Conservation (phyloP, 2,329 filamentous ascomycete species). For the Xylariomycetidae sp. region DNA sequence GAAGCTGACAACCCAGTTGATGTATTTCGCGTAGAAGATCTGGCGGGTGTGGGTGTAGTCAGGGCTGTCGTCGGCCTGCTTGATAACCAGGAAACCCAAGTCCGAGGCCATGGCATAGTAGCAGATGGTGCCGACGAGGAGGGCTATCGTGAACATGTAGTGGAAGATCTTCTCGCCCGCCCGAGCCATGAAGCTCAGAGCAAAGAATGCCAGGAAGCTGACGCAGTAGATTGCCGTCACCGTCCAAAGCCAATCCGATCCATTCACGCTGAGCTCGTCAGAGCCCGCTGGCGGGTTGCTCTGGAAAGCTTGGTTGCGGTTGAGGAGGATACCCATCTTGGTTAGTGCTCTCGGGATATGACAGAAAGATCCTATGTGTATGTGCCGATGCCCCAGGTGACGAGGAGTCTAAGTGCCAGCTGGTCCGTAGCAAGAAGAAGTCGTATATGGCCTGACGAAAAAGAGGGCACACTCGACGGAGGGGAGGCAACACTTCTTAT, state of each 20-base stretch:
- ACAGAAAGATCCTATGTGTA: too few relatives aligned
- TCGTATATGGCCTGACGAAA: too few relatives aligned
- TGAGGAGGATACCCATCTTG: constrained; percentile 17
- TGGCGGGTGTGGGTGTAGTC: constrained; percentile 31
- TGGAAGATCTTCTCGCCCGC: constrained; percentile 49
- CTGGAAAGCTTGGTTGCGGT: constrained; percentile 41
- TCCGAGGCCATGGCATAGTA: constrained; percentile 50
- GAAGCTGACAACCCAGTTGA: constrained; percentile 46
- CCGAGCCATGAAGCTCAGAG: constrained; percentile 35
- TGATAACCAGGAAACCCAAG: constrained; percentile 38
- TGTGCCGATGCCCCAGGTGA: too few relatives aligned
- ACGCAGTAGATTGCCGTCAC: constrained; percentile 44
- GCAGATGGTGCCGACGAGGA: constrained; percentile 41
- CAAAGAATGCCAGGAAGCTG: constrained; percentile 37
- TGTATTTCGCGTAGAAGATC: constrained; percentile 51
- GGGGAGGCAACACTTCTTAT: too few relatives aligned
- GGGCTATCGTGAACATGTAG: constrained; percentile 45
- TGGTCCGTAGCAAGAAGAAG: too few relatives aligned
- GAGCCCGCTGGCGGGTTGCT: constrained; percentile 39
- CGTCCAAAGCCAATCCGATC: constrained; percentile 51
- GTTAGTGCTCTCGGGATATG: too few relatives aligned
- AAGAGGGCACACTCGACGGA: too few relatives aligned
- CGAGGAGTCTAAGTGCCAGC: too few relatives aligned
- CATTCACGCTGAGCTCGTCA: constrained; percentile 34
- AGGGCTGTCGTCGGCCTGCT: constrained; percentile 28